Evolutionary conservation across 805 yeast genomes (phyloP).

Genomic region (Peterozyma toletana): DNA sequence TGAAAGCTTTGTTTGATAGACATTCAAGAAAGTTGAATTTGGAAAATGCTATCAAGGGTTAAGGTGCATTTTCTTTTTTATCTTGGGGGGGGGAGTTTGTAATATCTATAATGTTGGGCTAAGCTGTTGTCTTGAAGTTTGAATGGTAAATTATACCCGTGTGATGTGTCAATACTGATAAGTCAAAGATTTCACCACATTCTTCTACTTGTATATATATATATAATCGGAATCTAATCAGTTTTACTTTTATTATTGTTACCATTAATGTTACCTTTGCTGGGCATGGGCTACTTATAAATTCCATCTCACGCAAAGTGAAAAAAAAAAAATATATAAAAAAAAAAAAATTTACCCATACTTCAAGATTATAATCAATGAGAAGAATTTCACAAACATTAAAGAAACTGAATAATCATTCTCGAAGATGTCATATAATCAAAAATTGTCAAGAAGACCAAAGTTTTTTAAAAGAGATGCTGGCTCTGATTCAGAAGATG

Average conservation of each 20-base stretch:
- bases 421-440: too few relatives aligned
- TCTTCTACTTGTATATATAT: too few relatives aligned
- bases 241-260: too few relatives aligned
- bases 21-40: constrained; percentile 76
- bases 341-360: background rate
- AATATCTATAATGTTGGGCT: too few relatives aligned
- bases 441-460: constrained; percentile 11
- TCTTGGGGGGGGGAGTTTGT: too few relatives aligned
- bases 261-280: too few relatives aligned
- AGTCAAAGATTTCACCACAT: too few relatives aligned
- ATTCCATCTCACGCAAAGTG: background rate
- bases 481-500: constrained; percentile 5
- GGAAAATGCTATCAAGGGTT: constrained; percentile 54
- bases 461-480: constrained; percentile 11
- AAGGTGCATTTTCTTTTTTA: background rate
- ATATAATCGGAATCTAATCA: too few relatives aligned
- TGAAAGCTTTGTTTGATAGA: constrained; percentile 62
- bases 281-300: background rate
- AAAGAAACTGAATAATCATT: background rate
- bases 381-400: background rate
- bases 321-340: background rate
- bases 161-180: too few relatives aligned
- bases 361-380: too few relatives aligned
- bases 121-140: too few relatives aligned
- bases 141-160: too few relatives aligned